Conservation (phyloP, 2,329 filamentous ascomycete species). For the Nannizzia gypsea region DNA sequence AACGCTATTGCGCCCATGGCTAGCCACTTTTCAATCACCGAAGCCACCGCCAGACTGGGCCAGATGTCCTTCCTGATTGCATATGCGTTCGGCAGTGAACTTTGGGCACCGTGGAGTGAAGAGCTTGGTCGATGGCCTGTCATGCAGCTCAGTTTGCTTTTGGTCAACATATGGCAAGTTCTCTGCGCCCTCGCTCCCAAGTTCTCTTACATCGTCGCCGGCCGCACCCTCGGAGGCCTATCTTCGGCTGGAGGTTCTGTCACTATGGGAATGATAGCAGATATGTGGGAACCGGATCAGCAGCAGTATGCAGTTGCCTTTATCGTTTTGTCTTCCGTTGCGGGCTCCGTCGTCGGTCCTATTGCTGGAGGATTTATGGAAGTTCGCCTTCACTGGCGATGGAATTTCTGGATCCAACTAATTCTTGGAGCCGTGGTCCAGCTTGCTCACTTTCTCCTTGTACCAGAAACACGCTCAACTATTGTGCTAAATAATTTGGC, state of each 20-base stretch:
- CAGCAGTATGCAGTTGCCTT: constrained; percentile 51
- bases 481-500: constrained; percentile 49
- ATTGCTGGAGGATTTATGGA: constrained; percentile 45
- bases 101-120: constrained; percentile 79
- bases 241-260: constrained; percentile 54
- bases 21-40: constrained; percentile 53
- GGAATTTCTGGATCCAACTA: constrained; percentile 54
- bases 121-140: constrained; percentile 67
- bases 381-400: constrained; percentile 40
- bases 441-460: constrained; percentile 35
- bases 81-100: constrained; percentile 74
- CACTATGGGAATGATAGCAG: constrained; percentile 53
- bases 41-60: constrained; percentile 56
- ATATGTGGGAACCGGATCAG: constrained; percentile 47
- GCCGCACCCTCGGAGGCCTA: constrained; percentile 52
- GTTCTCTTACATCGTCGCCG: constrained; percentile 56
- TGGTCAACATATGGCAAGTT: constrained; percentile 68
- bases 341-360: constrained; percentile 38
- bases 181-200: constrained; percentile 61
- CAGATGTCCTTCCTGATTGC: constrained; percentile 65
- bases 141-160: constrained; percentile 57
- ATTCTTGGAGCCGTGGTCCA: constrained; percentile 46
- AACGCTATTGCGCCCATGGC: constrained; percentile 53
- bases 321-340: constrained; percentile 47
- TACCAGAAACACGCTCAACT: constrained; percentile 47